phyloP scores from a whole-genome alignment of 2,329 filamentous ascomycete species.

The Aspergillus costaricaensis region DNA sequence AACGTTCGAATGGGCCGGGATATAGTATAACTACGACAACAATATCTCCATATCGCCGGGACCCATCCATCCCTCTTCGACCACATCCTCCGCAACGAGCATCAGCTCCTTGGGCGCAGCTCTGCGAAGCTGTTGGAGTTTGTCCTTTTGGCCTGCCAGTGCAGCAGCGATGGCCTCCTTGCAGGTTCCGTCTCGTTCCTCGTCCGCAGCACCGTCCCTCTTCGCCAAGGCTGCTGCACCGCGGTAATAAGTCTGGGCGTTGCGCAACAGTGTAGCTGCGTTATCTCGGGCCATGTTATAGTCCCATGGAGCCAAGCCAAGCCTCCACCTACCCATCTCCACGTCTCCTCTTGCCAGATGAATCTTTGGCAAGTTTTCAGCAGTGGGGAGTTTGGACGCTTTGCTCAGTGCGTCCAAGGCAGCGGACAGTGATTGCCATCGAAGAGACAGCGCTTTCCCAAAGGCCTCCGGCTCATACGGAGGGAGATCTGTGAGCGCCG shows the following conservation, averaged over 20 bases:
- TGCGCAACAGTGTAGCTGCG: conserved; percentile 52
- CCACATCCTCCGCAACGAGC: conserved; percentile 52
- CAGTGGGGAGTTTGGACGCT: conserved; percentile 54
- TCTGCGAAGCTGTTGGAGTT: conserved; percentile 41
- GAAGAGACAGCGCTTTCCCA: conserved; percentile 34
- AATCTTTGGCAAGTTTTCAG: conserved; percentile 54
- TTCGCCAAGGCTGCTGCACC: conserved; percentile 50
- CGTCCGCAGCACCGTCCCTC: conserved; percentile 45
- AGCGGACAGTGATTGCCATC: conserved; percentile 57
- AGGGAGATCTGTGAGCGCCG: conserved; percentile 45
- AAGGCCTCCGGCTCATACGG: conserved; percentile 32
- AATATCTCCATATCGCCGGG: conserved; percentile 36
- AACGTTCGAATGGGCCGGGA: background rate
- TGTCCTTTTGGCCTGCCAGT: conserved; percentile 43
- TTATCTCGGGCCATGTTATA: conserved; percentile 48
- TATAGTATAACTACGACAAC: conserved; percentile 29
- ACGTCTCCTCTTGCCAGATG: conserved; percentile 58
- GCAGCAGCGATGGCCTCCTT: conserved; percentile 54
- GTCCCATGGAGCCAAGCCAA: conserved; percentile 50
- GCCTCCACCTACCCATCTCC: conserved; percentile 56
- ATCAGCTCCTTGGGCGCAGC: conserved; percentile 41
- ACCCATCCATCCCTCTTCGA: conserved; percentile 54
- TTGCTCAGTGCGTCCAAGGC: conserved; percentile 54
- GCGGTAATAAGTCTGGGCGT: conserved; percentile 61
- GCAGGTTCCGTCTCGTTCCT: conserved; percentile 47